A percentile compares a stretch with the other conserved stretches of the same genome.
phyloP scores from a whole-genome alignment of 345 rosid species.

The Citrus mangshanensis region DNA sequence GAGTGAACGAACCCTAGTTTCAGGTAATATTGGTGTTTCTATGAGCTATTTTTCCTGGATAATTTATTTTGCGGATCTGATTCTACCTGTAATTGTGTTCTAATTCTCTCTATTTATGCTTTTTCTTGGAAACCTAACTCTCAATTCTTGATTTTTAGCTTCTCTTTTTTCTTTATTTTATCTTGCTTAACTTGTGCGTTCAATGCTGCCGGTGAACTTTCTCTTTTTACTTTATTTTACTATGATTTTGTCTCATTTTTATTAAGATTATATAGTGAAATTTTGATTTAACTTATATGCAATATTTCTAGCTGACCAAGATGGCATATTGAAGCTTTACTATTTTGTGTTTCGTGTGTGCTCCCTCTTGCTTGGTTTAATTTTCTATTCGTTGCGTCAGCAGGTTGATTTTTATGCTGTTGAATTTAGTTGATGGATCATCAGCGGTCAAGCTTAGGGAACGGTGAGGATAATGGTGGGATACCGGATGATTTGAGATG shows the following conservation, averaged over 20 bases:
- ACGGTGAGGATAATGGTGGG: conserved; percentile 64
- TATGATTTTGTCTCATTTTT: background rate
- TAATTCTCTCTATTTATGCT: background rate
- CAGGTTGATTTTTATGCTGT: background rate
- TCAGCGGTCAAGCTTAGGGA: conserved; percentile 50
- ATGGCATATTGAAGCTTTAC: background rate
- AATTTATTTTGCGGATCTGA: background rate
- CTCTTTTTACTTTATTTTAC: background rate
- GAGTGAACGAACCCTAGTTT: background rate
- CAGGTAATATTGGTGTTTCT: background rate
- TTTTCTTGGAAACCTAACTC: background rate
- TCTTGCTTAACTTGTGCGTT: background rate
- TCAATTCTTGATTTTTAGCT: background rate
- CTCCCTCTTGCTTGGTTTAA: background rate
- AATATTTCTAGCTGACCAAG: no score
- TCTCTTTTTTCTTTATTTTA: background rate
- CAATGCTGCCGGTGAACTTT: background rate
- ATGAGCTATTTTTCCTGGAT: no score
- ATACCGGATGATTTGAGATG: conserved; percentile 92
- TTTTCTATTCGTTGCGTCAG: background rate
- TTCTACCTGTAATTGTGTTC: background rate
- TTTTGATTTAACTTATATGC: no score
- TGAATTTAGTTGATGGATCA: conserved; percentile 40
- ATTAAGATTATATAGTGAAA: no score
- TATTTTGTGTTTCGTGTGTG: background rate